Evolutionary conservation across 208 protist species (phyloP).

Genomic region (Wallacemonas sp.): DNA sequence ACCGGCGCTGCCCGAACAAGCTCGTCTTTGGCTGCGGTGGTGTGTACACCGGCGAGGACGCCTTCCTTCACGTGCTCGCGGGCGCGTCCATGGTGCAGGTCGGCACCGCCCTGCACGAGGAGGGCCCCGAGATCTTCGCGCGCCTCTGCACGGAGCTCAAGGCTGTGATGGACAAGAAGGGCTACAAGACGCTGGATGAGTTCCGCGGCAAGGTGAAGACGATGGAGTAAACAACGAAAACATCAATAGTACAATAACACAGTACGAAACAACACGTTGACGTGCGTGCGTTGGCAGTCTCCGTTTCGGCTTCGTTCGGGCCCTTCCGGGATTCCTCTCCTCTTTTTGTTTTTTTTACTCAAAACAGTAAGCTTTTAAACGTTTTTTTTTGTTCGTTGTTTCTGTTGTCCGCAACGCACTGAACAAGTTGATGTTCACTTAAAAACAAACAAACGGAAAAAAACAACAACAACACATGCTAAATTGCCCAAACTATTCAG

Average conservation of each 20-base stretch:
- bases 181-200: constrained; percentile 84
- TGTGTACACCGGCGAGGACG: constrained; percentile 81
- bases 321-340: too few species aligned
- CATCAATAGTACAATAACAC: constrained; percentile 13
- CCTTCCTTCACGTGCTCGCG: constrained; percentile 84
- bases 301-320: too few species aligned
- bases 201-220: constrained; percentile 88
- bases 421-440: constrained; percentile 14
- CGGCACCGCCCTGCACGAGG: constrained; percentile 77
- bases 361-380: too few species aligned
- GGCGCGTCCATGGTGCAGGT: constrained; percentile 89
- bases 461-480: constrained; percentile 13
- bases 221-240: constrained; percentile 42
- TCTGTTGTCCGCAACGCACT: constrained; percentile 8
- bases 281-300: too few species aligned
- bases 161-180: constrained; percentile 84
- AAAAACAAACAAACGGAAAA: constrained; percentile 17
- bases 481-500: neutral
- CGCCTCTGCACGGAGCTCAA: constrained; percentile 66
- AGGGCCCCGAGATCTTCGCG: constrained; percentile 77
- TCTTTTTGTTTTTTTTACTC: too few species aligned
- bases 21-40: constrained; percentile 86
- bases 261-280: neutral
- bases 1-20: constrained; percentile 81
- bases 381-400: constrained; percentile 9